Conservation (phyloP, 768 basidiomycete genomes). For the Lactifluus subvellereus region DNA sequence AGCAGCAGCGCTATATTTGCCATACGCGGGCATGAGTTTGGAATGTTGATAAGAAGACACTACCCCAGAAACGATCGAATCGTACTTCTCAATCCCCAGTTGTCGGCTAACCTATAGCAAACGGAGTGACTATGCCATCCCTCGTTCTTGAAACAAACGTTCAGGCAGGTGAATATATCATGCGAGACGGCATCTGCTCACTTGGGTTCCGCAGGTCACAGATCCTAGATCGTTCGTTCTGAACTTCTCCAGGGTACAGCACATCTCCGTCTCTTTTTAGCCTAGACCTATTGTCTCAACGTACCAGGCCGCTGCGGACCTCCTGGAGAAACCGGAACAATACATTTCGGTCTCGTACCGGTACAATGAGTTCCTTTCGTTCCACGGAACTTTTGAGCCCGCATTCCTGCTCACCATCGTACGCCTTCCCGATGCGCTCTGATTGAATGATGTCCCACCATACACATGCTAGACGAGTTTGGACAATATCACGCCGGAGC, state of each 20-base stretch:
- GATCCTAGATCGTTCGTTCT: constrained; percentile 10
- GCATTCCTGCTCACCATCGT: constrained; percentile 57
- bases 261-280: not conserved
- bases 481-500: constrained; percentile 45
- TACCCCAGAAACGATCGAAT: not conserved
- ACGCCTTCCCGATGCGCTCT: constrained; percentile 27
- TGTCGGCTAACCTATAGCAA: not conserved
- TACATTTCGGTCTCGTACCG: constrained; percentile 50
- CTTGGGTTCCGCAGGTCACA: not conserved
- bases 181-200: not conserved
- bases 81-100: not conserved
- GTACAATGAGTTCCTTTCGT: constrained; percentile 56
- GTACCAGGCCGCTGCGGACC: constrained; percentile 45
- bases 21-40: too few relatives aligned
- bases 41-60: not conserved
- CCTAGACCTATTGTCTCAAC: not conserved
- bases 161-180: constrained; percentile 3
- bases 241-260: constrained; percentile 19
- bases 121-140: constrained; percentile 12
- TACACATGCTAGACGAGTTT: constrained; percentile 43
- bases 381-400: constrained; percentile 58
- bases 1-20: too few relatives aligned
- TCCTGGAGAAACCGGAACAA: constrained; percentile 48
- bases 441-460: not conserved
- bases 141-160: constrained; percentile 21